phyloP scores from a whole-genome alignment of 192 early-diverging fungal species.

The Mortierella claussenii region DNA sequence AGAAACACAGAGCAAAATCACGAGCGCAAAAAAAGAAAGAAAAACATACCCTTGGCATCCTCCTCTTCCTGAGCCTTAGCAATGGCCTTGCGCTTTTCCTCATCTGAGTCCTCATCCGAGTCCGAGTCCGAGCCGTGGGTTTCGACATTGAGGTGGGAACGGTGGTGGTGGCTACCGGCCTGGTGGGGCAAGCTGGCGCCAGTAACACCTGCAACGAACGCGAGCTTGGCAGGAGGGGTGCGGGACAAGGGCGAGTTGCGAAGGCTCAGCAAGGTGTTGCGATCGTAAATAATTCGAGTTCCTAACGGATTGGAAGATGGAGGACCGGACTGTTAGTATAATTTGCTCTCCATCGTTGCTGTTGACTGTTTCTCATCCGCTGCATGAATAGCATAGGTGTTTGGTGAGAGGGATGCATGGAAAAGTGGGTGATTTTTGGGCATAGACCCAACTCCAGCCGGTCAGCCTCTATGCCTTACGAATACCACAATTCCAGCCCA shows the following conservation, averaged over 20 bases:
- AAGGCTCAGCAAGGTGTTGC: constrained; percentile 67
- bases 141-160: constrained; percentile 53
- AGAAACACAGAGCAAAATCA: not conserved
- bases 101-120: constrained; percentile 40
- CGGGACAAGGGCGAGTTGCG: constrained; percentile 70
- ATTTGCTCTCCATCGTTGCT: no score
- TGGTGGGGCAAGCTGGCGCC: constrained; percentile 52
- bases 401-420: no score
- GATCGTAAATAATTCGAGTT: constrained; percentile 73
- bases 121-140: constrained; percentile 49
- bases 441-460: no score
- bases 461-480: no score
- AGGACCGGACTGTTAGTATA: no score
- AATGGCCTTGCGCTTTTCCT: constrained; percentile 57
- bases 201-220: constrained; percentile 71
- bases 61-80: constrained; percentile 53
- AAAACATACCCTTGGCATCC: constrained; percentile 43
- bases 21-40: not conserved
- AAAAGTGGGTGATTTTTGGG: no score
- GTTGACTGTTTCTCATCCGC: no score
- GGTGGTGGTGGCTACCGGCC: constrained; percentile 29
- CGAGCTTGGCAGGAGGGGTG: constrained; percentile 66
- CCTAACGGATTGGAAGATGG: no score
- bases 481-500: no score
- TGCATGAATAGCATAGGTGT: no score